A percentile compares a stretch with the other conserved stretches of the same genome.
These are phyloP conservation scores for Phytophthora cactorum DNA, from an alignment of 352 stramenopile genomes.

Conservation along the genomic window DNA sequence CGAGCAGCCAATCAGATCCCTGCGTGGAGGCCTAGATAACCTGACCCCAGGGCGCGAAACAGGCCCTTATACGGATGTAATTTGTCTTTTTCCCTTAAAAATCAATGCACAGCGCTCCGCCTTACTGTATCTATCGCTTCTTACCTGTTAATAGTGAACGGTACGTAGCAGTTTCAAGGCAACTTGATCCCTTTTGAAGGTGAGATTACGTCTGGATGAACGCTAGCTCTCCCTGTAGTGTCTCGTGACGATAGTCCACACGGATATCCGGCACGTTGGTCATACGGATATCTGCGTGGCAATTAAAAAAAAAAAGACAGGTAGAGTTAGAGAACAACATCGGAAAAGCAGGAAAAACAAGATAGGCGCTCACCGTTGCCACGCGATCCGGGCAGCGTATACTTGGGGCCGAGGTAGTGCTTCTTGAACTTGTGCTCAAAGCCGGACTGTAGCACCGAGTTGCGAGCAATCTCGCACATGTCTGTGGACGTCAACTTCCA, in stretches of 20 bases:
- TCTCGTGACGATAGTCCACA: constrained; percentile 91
- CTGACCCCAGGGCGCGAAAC: too few relatives aligned
- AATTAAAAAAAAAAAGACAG: constrained; percentile 13
- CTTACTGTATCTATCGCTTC: too few relatives aligned
- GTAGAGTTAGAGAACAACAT: not conserved
- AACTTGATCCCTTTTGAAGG: constrained; percentile 11
- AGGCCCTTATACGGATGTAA: too few relatives aligned
- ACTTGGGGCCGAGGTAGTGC: constrained; percentile 96
- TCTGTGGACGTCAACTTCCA: constrained; percentile 97
- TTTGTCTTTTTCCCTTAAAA: too few relatives aligned
- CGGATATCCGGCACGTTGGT: constrained; percentile 95
- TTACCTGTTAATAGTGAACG: too few relatives aligned
- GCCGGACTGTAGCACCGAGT: constrained; percentile 98
- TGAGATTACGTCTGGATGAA: constrained; percentile 72
- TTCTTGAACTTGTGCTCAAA: constrained; percentile 98
- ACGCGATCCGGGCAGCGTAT: constrained; percentile 70
- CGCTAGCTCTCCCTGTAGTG: constrained; percentile 68
- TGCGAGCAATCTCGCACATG: constrained; percentile 98
- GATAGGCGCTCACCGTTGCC: constrained; percentile 69
- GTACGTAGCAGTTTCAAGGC: not conserved
- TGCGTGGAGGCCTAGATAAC: too few relatives aligned
- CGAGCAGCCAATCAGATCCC: too few relatives aligned
- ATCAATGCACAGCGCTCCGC: too few relatives aligned
- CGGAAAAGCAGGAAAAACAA: not conserved
- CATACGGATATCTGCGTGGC: constrained; percentile 88